Conservation (phyloP, 306 rosid genomes). For the Cicer judaicum region DNA sequence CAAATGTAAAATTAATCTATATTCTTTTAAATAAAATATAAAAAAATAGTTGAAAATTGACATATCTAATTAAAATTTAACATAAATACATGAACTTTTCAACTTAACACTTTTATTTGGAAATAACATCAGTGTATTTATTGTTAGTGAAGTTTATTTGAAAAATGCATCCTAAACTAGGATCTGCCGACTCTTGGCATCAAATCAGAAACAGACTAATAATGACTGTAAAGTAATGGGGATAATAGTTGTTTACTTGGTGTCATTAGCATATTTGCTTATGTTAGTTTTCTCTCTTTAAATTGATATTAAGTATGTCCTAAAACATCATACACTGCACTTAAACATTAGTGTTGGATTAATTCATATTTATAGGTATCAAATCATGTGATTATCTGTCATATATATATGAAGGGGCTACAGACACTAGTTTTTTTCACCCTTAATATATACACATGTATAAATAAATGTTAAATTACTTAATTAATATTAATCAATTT, state of each 20-base stretch:
- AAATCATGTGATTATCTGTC: conserved; percentile 33
- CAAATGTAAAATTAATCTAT: too few relatives aligned
- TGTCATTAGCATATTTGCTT: conserved; percentile 39
- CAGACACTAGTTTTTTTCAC: not conserved
- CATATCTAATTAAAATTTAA: too few relatives aligned
- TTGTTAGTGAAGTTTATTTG: conserved; percentile 22
- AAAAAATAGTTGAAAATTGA: too few relatives aligned
- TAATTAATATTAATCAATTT: too few relatives aligned
- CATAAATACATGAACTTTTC: too few relatives aligned
- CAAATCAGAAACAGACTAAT: conserved; percentile 9
- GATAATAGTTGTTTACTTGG: conserved; percentile 10
- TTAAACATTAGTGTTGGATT: conserved; percentile 1
- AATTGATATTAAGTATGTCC: conserved; percentile 2
- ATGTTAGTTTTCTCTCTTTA: conserved; percentile 2
- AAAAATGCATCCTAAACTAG: conserved; percentile 27
- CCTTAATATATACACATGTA: too few relatives aligned
- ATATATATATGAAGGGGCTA: not conserved
- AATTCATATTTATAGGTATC: conserved; percentile 29
- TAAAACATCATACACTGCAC: not conserved
- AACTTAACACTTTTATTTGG: too few relatives aligned
- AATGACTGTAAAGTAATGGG: not conserved
- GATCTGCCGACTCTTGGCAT: conserved; percentile 49
- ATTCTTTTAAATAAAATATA: too few relatives aligned
- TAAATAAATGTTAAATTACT: too few relatives aligned
- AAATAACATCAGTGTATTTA: too few relatives aligned